These are phyloP conservation scores for Erigeron canadensis DNA, from an alignment of 129 eudicot genomes.

Conservation along the genomic window DNA sequence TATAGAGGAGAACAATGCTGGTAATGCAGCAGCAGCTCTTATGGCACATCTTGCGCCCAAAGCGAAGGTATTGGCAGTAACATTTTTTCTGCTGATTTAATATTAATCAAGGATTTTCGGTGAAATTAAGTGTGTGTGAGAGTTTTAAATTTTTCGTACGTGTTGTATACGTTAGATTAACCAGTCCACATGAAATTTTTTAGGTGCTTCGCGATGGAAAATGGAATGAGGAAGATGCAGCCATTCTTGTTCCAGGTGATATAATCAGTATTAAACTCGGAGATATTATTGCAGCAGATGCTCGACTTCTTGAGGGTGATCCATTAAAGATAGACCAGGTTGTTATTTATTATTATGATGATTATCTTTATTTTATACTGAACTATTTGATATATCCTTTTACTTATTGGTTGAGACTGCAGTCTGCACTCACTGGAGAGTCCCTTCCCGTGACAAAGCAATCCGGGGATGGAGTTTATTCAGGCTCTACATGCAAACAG, in stretches of 20 bases:
- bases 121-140: neutral
- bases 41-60: slow-evolving; percentile 90
- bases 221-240: slow-evolving; percentile 77
- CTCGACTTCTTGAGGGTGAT: slow-evolving; percentile 81
- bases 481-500: slow-evolving; percentile 88
- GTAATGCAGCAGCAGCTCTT: slow-evolving; percentile 92
- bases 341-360: slow-evolving; percentile 13
- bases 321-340: slow-evolving; percentile 81
- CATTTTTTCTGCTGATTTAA: neutral
- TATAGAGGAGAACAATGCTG: slow-evolving; percentile 92
- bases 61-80: slow-evolving; percentile 54
- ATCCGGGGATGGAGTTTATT: slow-evolving; percentile 81
- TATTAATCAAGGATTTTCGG: neutral
- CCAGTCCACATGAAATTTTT: neutral
- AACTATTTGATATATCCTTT: slow-evolving; percentile 9
- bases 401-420: slow-evolving; percentile 28
- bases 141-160: slow-evolving; percentile 9
- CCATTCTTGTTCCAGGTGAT: slow-evolving; percentile 78
- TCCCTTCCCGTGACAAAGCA: slow-evolving; percentile 72
- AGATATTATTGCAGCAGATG: slow-evolving; percentile 83
- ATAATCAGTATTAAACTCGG: slow-evolving; percentile 66
- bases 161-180: slow-evolving; percentile 11
- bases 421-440: slow-evolving; percentile 87
- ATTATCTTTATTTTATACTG: slow-evolving; percentile 4
- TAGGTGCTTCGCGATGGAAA: slow-evolving; percentile 58